These are phyloP conservation scores for Acanthamoeba culbertsoni DNA, from an alignment of 208 protist genomes.

Conservation along the genomic window DNA sequence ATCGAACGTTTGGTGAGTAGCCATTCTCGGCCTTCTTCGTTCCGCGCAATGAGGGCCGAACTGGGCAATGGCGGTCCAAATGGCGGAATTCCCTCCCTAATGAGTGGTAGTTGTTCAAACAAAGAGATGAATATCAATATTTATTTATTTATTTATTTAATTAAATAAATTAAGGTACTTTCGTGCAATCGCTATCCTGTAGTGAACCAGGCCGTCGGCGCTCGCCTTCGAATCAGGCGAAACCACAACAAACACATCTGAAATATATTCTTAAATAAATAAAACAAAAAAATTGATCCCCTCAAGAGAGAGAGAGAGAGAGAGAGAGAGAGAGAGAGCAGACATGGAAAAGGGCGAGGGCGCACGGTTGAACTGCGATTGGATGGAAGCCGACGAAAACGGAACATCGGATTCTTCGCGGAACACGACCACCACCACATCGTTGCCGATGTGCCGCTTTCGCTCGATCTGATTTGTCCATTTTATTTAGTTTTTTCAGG, in stretches of 20 bases:
- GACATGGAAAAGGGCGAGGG: neutral
- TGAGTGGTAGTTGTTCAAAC: neutral
- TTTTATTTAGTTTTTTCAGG: neutral
- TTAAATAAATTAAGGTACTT: neutral
- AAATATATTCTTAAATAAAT: neutral
- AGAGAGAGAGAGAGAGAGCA: neutral
- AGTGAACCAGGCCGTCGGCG: neutral
- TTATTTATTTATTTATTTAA: neutral
- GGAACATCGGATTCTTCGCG: neutral
- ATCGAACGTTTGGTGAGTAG: neutral
- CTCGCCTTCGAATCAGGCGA: neutral
- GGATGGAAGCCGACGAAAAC: neutral
- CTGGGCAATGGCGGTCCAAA: neutral
- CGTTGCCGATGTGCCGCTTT: slow-evolving; percentile 7
- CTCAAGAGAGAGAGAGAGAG: neutral
- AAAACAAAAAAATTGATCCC: neutral
- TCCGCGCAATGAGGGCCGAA: neutral
- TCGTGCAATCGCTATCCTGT: neutral
- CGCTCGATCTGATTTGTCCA: neutral
- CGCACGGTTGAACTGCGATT: slow-evolving; percentile 2
- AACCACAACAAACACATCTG: slow-evolving; percentile 6
- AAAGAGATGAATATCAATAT: neutral
- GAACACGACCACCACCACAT: slow-evolving; percentile 1
- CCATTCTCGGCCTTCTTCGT: neutral
- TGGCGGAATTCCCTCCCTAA: neutral